Percentiles rank a stretch among this genome's conserved stretches.
phyloP scores from a whole-genome alignment of 2,329 filamentous ascomycete species.

The Colletotrichum incanum region DNA sequence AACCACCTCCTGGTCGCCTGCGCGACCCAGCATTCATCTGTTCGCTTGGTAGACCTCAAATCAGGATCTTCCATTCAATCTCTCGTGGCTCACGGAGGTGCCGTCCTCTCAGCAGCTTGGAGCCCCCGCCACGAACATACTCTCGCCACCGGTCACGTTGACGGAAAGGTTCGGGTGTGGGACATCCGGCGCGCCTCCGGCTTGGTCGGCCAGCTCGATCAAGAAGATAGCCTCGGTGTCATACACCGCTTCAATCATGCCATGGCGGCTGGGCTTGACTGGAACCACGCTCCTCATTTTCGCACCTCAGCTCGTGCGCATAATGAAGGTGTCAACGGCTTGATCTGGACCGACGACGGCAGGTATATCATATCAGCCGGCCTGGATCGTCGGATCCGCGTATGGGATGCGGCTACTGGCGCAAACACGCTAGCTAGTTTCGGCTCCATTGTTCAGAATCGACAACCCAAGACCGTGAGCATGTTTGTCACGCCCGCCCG shows the following conservation, averaged over 20 bases:
- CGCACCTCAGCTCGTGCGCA: slow-evolving; percentile 77
- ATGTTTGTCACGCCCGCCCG: slow-evolving; percentile 76
- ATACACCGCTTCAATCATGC: slow-evolving; percentile 58
- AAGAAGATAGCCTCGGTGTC: slow-evolving; percentile 85
- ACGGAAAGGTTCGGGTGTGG: slow-evolving; percentile 89
- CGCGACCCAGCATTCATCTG: slow-evolving; percentile 87
- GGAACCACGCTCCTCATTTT: slow-evolving; percentile 54
- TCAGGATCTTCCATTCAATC: slow-evolving; percentile 84
- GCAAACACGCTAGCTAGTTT: slow-evolving; percentile 93
- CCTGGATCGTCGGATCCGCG: slow-evolving; percentile 86
- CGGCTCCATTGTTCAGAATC: slow-evolving; percentile 85
- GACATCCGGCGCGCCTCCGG: slow-evolving; percentile 86
- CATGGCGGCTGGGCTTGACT: slow-evolving; percentile 50
- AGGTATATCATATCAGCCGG: slow-evolving; percentile 83
- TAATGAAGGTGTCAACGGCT: slow-evolving; percentile 84
- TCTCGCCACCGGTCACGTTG: slow-evolving; percentile 86
- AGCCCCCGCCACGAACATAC: slow-evolving; percentile 85
- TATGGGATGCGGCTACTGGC: slow-evolving; percentile 87
- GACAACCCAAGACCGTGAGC: slow-evolving; percentile 71
- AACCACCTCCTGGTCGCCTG: slow-evolving; percentile 86
- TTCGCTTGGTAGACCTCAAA: slow-evolving; percentile 88
- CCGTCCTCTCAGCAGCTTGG: slow-evolving; percentile 82
- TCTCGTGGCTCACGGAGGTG: slow-evolving; percentile 77
- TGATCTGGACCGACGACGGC: slow-evolving; percentile 88
- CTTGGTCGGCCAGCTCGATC: slow-evolving; percentile 83